These are phyloP conservation scores for Trichosanthes cucumerina DNA, from an alignment of 306 rosid species.

Conservation along the genomic window DNA sequence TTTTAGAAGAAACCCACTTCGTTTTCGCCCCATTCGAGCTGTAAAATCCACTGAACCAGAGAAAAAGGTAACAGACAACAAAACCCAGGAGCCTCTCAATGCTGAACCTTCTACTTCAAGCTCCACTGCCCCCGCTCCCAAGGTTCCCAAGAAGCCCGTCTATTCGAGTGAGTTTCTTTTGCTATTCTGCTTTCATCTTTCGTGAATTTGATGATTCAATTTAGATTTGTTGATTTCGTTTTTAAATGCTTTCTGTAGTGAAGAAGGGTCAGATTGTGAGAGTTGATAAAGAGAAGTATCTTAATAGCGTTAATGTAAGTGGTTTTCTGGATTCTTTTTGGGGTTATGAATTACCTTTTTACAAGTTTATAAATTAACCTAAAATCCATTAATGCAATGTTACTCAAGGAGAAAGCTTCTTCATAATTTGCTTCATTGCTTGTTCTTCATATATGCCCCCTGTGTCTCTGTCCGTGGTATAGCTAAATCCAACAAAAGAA, in stretches of 20 bases:
- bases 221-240: neutral
- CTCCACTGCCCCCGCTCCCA: slow-evolving; percentile 28
- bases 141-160: slow-evolving; percentile 61
- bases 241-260: slow-evolving; percentile 43
- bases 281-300: slow-evolving; percentile 92
- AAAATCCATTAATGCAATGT: neutral
- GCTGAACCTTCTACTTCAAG: slow-evolving; percentile 40
- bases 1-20: slow-evolving; percentile 33
- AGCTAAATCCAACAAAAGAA: neutral
- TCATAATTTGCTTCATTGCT: neutral
- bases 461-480: neutral
- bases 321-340: neutral
- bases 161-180: slow-evolving; percentile 55
- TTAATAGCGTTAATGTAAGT: slow-evolving; percentile 71
- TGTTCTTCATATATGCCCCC: neutral
- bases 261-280: slow-evolving; percentile 98
- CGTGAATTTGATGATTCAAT: neutral
- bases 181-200: neutral
- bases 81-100: slow-evolving; percentile 35
- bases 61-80: slow-evolving; percentile 23
- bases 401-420: slow-evolving; percentile 1
- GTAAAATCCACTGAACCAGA: slow-evolving; percentile 45
- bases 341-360: neutral
- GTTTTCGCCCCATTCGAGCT: slow-evolving; percentile 35
- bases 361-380: neutral